phyloP scores from a whole-genome alignment of 768 basidiomycete genomes.

The Russula griseocarnosa region DNA sequence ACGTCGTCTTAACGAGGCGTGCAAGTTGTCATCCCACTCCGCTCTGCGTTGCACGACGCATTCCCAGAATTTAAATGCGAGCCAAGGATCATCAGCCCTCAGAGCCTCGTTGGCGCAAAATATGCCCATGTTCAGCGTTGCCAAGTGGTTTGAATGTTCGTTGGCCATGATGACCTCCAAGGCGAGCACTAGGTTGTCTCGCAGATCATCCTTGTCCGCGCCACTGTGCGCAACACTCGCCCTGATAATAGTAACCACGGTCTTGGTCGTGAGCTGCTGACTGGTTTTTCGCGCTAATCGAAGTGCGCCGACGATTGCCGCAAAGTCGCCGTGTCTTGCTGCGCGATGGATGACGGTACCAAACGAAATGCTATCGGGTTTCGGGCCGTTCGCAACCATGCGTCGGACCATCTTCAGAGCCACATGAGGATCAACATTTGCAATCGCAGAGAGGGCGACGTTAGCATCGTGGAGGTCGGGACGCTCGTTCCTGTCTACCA shows the following conservation, averaged over 20 bases:
- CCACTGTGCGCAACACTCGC: slow-evolving; percentile 30
- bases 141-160: slow-evolving; percentile 36
- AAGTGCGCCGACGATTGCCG: slow-evolving; percentile 45
- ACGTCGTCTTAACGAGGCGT: slow-evolving; percentile 40
- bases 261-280: slow-evolving; percentile 45
- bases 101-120: slow-evolving; percentile 51
- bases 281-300: slow-evolving; percentile 39
- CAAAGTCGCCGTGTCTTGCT: slow-evolving; percentile 41
- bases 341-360: slow-evolving; percentile 63
- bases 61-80: slow-evolving; percentile 62
- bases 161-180: slow-evolving; percentile 43
- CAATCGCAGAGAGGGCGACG: slow-evolving; percentile 53
- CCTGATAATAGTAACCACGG: slow-evolving; percentile 35
- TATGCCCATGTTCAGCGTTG: slow-evolving; percentile 48
- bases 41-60: slow-evolving; percentile 43
- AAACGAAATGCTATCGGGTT: slow-evolving; percentile 52
- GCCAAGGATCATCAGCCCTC: slow-evolving; percentile 42
- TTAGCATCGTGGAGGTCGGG: slow-evolving; percentile 66
- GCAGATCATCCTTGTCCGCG: slow-evolving; percentile 30
- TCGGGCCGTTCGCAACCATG: slow-evolving; percentile 48
- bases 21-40: slow-evolving; percentile 48
- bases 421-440: slow-evolving; percentile 44
- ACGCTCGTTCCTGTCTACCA: slow-evolving; percentile 47
- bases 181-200: slow-evolving; percentile 40
- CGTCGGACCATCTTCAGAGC: slow-evolving; percentile 48